Conservation (phyloP, 768 basidiomycete genomes). For the Coprinellus micaceus region DNA sequence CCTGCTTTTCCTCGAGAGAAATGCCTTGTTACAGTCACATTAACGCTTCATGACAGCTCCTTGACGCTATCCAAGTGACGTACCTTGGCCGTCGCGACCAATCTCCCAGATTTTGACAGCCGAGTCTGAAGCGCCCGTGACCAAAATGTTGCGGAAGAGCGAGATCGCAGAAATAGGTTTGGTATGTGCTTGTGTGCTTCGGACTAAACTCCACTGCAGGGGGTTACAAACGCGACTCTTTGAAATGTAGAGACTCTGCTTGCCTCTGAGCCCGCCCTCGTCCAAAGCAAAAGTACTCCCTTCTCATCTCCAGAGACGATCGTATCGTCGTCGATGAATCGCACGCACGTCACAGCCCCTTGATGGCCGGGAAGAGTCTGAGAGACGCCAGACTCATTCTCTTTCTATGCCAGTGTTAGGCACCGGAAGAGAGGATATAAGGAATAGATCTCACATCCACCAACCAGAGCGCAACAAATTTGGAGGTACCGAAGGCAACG, state of each 20-base stretch:
- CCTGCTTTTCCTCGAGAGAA: conserved; percentile 47
- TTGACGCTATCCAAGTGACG: conserved; percentile 1
- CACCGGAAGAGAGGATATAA: neutral
- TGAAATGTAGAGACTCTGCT: conserved; percentile 29
- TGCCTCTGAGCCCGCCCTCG: conserved; percentile 36
- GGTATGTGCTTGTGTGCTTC: conserved; percentile 55
- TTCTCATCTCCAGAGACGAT: conserved; percentile 76
- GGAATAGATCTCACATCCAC: conserved; percentile 29
- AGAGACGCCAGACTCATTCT: conserved; percentile 50
- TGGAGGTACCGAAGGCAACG: conserved; percentile 46
- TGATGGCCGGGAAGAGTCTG: conserved; percentile 75
- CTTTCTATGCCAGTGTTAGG: conserved; percentile 36
- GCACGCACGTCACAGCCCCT: conserved; percentile 71
- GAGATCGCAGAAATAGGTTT: conserved; percentile 69
- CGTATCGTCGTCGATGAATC: conserved; percentile 49
- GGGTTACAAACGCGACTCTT: no score
- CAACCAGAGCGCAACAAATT: conserved; percentile 44
- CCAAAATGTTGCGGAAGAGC: conserved; percentile 43
- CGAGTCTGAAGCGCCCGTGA: conserved; percentile 84
- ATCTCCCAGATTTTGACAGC: conserved; percentile 72
- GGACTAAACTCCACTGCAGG: conserved; percentile 54
- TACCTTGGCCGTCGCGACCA: conserved; percentile 27
- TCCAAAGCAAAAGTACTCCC: conserved; percentile 69
- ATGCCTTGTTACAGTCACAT: conserved; percentile 21
- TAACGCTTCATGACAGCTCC: neutral